Evolutionary conservation across 2,329 filamentous ascomycete species (phyloP), one percentile per base, ranked within the genome.

Genomic region (Cryoendolithus antarcticus): DNA sequence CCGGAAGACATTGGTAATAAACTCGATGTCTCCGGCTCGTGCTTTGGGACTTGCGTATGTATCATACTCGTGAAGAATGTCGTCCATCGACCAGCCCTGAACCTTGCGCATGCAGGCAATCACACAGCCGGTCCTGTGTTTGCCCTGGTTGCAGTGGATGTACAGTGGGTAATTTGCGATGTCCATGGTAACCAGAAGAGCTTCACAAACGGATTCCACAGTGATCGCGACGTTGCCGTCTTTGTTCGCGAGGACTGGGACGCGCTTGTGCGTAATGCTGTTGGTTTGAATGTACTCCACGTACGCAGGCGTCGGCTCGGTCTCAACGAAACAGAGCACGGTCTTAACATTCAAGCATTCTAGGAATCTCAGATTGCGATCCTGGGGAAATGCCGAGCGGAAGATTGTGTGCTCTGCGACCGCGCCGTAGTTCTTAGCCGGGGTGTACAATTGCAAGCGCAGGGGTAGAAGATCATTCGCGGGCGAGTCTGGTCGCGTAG

Each of bases 71-170:
- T 75, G 68, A 29, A 91, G 59, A 29, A 83, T 74, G 10, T 66
- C 63, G 1, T 70, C 58, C 1, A 76, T 58, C 11, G 75, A 65
- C 77, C 82, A 84, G 9, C 81, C 76, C 9, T 76, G 72, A 9
- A 83, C 62, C 56, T 82, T 84, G 46, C 86, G 78, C 45, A 93
- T 71, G 41, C 82, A 78, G 11, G 77, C 88, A 35, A 88, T 73
- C n/a, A 91, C 80, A 55, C 86, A 94, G 13, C 88, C 88, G 11
- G 88, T 94, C 42, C 88, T 81, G 56, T 95, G 88, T 72, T 84
- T 91, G 56, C 88, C 88, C 50, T 93, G 88, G 57, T 94, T 95
- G 70, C 88, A 95, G 60, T 95, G 88, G 34, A 95, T 73, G 30
- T 94, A 69, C 8, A 95, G 62, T 0, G 88, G 88, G 48, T 91